Evolutionary conservation across 2,329 filamentous ascomycete species (phyloP).

Genomic region (Botrytis pseudocinerea): DNA sequence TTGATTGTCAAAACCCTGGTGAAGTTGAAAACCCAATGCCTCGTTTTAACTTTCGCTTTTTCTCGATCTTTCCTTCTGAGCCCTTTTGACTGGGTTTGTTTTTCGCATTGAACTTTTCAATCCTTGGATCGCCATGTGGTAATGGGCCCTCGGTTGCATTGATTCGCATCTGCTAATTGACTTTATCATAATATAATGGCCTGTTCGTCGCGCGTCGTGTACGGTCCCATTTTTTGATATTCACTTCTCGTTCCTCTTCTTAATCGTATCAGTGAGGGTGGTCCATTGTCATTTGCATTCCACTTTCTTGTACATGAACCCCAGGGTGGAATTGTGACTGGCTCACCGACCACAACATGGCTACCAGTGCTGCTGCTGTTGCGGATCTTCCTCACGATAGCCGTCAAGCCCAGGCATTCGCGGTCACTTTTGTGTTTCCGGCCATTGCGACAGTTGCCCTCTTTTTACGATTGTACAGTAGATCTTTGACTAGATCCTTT

Average conservation of each 20-base stretch:
- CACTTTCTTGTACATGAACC: neutral
- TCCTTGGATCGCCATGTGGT: neutral
- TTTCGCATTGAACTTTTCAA: neutral
- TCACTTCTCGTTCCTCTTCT: constrained; percentile 1
- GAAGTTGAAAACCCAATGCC: neutral
- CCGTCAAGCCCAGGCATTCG: neutral
- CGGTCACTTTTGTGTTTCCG: constrained; percentile 7
- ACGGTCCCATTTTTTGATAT: neutral
- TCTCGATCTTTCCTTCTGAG: neutral
- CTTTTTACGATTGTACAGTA: constrained; percentile 6
- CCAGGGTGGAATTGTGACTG: neutral
- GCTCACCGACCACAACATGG: neutral
- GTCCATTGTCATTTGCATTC: neutral
- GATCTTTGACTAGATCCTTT: constrained; percentile 16
- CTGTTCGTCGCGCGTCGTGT: neutral
- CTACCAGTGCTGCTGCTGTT: neutral
- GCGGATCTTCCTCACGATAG: constrained; percentile 14
- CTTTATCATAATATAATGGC: neutral
- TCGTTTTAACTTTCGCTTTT: neutral
- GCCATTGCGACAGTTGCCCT: constrained; percentile 9
- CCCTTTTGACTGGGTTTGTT: neutral
- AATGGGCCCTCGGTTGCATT: neutral
- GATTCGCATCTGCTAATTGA: neutral
- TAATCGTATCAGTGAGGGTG: constrained; percentile 1
- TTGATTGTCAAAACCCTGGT: neutral